phyloP scores from a whole-genome alignment of 2,329 filamentous ascomycete genomes.

The Clathrospora elynae region DNA sequence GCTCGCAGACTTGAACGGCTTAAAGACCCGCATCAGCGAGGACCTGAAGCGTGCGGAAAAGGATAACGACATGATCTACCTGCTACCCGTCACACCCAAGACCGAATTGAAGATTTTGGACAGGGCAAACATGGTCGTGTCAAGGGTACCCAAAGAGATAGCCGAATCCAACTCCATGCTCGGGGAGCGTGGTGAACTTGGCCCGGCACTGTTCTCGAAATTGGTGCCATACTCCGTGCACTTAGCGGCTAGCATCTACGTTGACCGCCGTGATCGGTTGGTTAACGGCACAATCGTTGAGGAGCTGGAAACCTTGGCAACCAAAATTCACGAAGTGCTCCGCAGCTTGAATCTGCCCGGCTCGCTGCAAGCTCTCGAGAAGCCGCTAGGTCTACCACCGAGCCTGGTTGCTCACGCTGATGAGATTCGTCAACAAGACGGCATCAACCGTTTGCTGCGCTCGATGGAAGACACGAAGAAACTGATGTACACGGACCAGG shows the following conservation, averaged over 20 bases:
- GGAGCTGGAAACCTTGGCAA: conserved; percentile 80
- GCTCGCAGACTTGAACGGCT: conserved; percentile 76
- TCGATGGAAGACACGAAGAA: conserved; percentile 90
- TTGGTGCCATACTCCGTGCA: conserved; percentile 96
- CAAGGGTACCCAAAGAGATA: conserved; percentile 80
- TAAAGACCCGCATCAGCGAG: conserved; percentile 82
- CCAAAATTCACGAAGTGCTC: conserved; percentile 76
- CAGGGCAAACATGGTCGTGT: conserved; percentile 83
- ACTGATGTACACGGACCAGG: conserved; percentile 77
- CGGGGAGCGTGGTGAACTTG: conserved; percentile 79
- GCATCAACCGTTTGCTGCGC: conserved; percentile 73
- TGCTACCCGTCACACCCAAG: conserved; percentile 85
- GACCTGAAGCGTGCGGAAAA: conserved; percentile 91
- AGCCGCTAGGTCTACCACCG: conserved; percentile 86
- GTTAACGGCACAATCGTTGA: conserved; percentile 87
- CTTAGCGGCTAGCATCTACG: conserved; percentile 92
- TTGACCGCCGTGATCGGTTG: conserved; percentile 85
- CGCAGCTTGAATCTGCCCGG: conserved; percentile 87
- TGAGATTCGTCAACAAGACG: conserved; percentile 90
- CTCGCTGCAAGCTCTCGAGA: conserved; percentile 91
- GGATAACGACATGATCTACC: conserved; percentile 95
- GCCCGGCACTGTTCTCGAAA: conserved; percentile 83
- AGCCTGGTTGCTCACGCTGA: conserved; percentile 87
- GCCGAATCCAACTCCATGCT: conserved; percentile 79
- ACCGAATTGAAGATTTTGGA: conserved; percentile 85